phyloP scores from a whole-genome alignment of 495 filamentous ascomycete species.

The Rusavskia elegans region DNA sequence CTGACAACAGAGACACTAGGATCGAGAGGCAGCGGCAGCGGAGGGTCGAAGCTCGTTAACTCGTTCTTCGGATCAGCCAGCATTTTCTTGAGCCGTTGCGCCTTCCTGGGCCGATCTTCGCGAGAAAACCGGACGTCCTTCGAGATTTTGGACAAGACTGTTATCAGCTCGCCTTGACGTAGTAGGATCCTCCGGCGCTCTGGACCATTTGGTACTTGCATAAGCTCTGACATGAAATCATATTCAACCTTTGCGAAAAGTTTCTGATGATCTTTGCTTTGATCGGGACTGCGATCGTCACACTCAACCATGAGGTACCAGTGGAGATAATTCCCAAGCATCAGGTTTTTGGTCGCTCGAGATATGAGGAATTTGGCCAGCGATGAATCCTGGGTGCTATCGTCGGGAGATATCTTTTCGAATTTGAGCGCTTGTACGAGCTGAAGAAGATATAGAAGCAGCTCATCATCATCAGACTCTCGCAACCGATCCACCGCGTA shows the following conservation, averaged over 20 bases:
- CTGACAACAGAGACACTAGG: slow-evolving; percentile 65
- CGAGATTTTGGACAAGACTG: slow-evolving; percentile 74
- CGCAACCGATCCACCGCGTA: slow-evolving; percentile 87
- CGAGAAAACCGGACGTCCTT: slow-evolving; percentile 74
- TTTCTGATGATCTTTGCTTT: slow-evolving; percentile 52
- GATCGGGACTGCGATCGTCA: slow-evolving; percentile 63
- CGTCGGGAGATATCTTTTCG: slow-evolving; percentile 55
- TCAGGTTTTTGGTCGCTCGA: slow-evolving; percentile 69
- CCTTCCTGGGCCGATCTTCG: slow-evolving; percentile 61
- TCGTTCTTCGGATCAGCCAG: slow-evolving; percentile 85
- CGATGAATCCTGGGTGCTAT: slow-evolving; percentile 64
- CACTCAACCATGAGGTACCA: slow-evolving; percentile 99
- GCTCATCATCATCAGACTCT: slow-evolving; percentile 86
- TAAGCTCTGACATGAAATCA: slow-evolving; percentile 83
- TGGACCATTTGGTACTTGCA: slow-evolving; percentile 33
- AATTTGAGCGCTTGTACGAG: slow-evolving; percentile 95
- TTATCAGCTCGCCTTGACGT: slow-evolving; percentile 79
- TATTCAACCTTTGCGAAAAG: slow-evolving; percentile 86
- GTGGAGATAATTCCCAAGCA: slow-evolving; percentile 85
- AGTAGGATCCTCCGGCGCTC: slow-evolving; percentile 61
- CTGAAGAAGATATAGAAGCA: slow-evolving; percentile 84
- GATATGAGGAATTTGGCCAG: slow-evolving; percentile 80
- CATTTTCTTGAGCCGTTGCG: slow-evolving; percentile 65
- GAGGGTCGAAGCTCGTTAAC: slow-evolving; percentile 63
- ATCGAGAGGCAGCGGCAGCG: slow-evolving; percentile 77